Evolutionary conservation across 352 stramenopile species (phyloP).

Genomic region (Globisporangium okanoganense): DNA sequence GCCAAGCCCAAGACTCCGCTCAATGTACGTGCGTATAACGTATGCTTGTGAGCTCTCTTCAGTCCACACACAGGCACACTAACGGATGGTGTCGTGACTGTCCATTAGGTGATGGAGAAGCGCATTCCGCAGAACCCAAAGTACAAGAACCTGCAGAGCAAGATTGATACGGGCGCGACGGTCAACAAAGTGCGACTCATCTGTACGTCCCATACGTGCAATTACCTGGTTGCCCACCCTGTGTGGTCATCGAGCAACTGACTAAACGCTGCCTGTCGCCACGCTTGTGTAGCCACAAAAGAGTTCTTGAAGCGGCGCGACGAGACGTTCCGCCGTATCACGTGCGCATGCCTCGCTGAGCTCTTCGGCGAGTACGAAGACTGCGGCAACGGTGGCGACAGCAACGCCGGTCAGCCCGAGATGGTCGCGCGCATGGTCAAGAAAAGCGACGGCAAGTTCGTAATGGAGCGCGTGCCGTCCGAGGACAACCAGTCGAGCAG

Average conservation of each 20-base stretch:
- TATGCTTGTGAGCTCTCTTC: not conserved
- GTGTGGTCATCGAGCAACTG: not conserved
- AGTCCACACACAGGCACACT: not conserved
- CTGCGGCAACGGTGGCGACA: slow-evolving; percentile 25
- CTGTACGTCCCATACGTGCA: slow-evolving; percentile 31
- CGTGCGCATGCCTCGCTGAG: slow-evolving; percentile 57
- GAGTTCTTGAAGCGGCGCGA: slow-evolving; percentile 82
- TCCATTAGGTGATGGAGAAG: slow-evolving; percentile 68
- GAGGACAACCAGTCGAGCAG: slow-evolving; percentile 35
- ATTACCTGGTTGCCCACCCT: not conserved
- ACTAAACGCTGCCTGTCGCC: not conserved
- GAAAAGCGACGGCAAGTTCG: slow-evolving; percentile 54
- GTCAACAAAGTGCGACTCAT: slow-evolving; percentile 78
- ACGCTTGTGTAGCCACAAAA: slow-evolving; percentile 42
- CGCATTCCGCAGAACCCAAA: slow-evolving; percentile 69
- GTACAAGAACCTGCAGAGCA: slow-evolving; percentile 78
- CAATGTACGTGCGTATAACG: slow-evolving; percentile 23
- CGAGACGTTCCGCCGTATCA: slow-evolving; percentile 75
- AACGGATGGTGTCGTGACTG: not conserved
- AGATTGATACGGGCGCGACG: slow-evolving; percentile 69
- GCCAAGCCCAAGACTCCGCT: slow-evolving; percentile 66
- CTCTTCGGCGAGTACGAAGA: slow-evolving; percentile 80
- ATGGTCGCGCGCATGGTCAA: slow-evolving; percentile 79
- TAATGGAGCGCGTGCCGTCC: slow-evolving; percentile 60
- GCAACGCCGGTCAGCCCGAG: slow-evolving; percentile 34